Percentiles rank a stretch among this genome's conserved stretches.
Evolutionary conservation across 2,329 filamentous ascomycete genomes (phyloP).

Genomic region (Claviceps monticola): DNA sequence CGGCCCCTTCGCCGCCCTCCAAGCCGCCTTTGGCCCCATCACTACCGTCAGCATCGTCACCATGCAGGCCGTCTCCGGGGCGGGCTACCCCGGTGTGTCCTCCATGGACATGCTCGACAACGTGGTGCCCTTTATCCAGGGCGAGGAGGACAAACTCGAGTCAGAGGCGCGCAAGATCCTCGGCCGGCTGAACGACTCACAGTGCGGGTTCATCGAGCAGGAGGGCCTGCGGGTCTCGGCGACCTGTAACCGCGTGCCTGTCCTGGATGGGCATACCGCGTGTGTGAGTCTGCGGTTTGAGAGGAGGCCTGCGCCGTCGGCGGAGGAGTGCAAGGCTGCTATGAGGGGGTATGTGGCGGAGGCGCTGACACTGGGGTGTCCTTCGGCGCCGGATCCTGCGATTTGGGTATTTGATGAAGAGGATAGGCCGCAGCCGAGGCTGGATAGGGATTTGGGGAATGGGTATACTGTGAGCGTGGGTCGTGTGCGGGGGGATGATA

Average conservation of each 20-base stretch:
- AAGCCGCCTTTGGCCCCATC: slow-evolving; percentile 73
- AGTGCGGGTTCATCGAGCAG: slow-evolving; percentile 67
- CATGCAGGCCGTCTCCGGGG: slow-evolving; percentile 87
- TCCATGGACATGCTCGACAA: slow-evolving; percentile 96
- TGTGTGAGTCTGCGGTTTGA: slow-evolving; percentile 80
- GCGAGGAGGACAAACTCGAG: slow-evolving; percentile 94
- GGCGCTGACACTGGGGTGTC: slow-evolving; percentile 70
- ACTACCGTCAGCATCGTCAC: slow-evolving; percentile 69
- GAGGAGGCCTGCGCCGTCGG: slow-evolving; percentile 57
- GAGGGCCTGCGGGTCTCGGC: slow-evolving; percentile 62
- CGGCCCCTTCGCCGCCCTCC: slow-evolving; percentile 83
- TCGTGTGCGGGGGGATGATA: slow-evolving; percentile 70
- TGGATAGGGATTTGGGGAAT: slow-evolving; percentile 72
- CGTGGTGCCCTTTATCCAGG: slow-evolving; percentile 82
- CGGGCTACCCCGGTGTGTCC: slow-evolving; percentile 78
- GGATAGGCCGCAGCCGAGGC: slow-evolving; percentile 78
- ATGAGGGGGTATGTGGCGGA: slow-evolving; percentile 72
- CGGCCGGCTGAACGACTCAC: slow-evolving; percentile 55
- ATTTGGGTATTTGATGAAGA: slow-evolving; percentile 84
- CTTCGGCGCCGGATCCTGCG: slow-evolving; percentile 66
- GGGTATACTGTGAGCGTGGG: slow-evolving; percentile 91
- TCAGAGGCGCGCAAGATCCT: slow-evolving; percentile 92
- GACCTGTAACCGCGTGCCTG: slow-evolving; percentile 86
- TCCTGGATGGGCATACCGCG: slow-evolving; percentile 90
- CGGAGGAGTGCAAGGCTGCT: slow-evolving; percentile 64